Percentiles rank a stretch among this genome's conserved stretches.
Evolutionary conservation across 2,329 filamentous ascomycete species (phyloP).

Genomic region (Cladophialophora chaetospira): DNA sequence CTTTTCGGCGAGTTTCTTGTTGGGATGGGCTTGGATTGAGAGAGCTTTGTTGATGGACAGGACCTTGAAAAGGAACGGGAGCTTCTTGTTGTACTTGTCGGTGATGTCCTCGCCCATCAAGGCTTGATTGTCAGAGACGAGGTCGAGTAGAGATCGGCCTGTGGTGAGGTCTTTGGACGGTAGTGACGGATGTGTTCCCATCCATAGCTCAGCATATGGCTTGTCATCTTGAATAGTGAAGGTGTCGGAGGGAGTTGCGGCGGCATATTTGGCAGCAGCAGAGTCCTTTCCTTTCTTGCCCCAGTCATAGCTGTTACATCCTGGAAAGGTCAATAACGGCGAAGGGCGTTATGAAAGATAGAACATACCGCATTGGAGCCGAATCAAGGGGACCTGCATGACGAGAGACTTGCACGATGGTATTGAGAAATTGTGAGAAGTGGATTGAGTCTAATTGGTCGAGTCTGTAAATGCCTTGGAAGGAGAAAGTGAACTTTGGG

Average conservation of each 20-base stretch:
- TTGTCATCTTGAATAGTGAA: slow-evolving; percentile 81
- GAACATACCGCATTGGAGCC: slow-evolving; percentile 64
- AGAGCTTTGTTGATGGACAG: slow-evolving; percentile 93
- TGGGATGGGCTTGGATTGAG: slow-evolving; percentile 94
- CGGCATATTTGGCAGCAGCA: slow-evolving; percentile 84
- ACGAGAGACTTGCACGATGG: slow-evolving; percentile 26
- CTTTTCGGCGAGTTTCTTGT: slow-evolving; percentile 89
- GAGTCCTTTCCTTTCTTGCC: slow-evolving; percentile 88
- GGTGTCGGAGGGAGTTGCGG: slow-evolving; percentile 73
- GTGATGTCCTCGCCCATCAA: slow-evolving; percentile 74
- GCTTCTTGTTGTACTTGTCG: slow-evolving; percentile 74
- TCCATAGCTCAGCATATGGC: slow-evolving; percentile 98
- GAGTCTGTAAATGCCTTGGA: no score
- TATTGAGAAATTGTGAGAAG: neutral
- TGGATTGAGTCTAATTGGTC: neutral
- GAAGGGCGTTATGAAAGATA: neutral
- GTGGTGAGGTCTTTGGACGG: slow-evolving; percentile 87
- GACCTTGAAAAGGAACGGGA: slow-evolving; percentile 98
- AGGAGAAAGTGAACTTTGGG: slow-evolving; percentile 14
- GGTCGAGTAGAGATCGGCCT: slow-evolving; percentile 79
- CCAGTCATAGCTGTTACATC: slow-evolving; percentile 99
- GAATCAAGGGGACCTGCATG: slow-evolving; percentile 79
- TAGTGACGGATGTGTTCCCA: slow-evolving; percentile 96
- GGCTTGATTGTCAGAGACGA: slow-evolving; percentile 82
- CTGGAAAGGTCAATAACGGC: slow-evolving; percentile 47